Evolutionary conservation across 2,329 filamentous ascomycete species (phyloP).

Genomic region (Cladosporium velox): DNA sequence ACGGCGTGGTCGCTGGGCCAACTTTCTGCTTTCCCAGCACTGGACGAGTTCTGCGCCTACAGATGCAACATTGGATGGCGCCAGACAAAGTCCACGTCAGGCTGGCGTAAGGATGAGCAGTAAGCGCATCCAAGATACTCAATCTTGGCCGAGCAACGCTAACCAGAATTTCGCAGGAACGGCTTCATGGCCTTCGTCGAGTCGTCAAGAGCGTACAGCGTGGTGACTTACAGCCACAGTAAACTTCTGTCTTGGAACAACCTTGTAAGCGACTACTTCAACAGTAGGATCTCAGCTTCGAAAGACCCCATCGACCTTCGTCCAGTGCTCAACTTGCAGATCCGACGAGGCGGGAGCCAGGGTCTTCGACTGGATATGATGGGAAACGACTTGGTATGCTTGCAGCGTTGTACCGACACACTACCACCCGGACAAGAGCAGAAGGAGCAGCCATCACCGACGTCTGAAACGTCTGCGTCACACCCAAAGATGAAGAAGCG

Average conservation of each 20-base stretch:
- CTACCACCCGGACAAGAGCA: not conserved
- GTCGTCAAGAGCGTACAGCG: not conserved
- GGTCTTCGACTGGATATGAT: not conserved
- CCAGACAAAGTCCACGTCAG: not conserved
- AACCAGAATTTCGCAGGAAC: not conserved
- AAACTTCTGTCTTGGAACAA: not conserved
- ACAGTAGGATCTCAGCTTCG: not conserved
- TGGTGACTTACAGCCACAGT: not conserved
- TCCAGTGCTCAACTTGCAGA: not conserved
- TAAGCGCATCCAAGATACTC: not conserved
- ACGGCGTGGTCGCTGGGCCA: conserved; percentile 23
- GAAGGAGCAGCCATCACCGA: too few relatives aligned
- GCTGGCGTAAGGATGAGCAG: not conserved
- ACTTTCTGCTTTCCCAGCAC: conserved; percentile 25
- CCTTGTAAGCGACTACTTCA: not conserved
- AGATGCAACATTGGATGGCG: conserved; percentile 2
- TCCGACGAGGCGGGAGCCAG: not conserved
- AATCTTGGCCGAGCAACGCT: not conserved
- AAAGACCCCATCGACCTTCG: not conserved
- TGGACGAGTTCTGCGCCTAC: conserved; percentile 24
- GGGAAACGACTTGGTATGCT: not conserved
- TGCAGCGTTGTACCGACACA: conserved; percentile 1
- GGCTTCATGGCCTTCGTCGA: conserved; percentile 6
- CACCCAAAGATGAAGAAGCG: conserved; percentile 18
- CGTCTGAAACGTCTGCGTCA: not conserved